Base-by-base conservation (phyloP, 2,329 filamentous ascomycete genomes). In the Ceratocystis cacaofunesta region DNA sequence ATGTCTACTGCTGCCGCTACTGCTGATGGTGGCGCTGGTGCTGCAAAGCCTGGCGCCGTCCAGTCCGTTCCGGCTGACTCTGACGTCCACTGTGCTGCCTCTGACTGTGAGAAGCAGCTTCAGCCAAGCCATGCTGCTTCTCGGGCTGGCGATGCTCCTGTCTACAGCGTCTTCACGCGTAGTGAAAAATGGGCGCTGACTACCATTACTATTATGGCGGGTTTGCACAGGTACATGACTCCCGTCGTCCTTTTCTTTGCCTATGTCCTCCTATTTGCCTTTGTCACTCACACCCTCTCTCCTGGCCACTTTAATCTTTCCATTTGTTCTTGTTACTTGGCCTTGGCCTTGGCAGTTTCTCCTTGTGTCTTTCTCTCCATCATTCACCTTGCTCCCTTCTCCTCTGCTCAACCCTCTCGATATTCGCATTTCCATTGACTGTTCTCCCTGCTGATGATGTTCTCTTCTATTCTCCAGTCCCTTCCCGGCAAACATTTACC, bases 401-500 rank as follows among this genome's bases (percentile, higher is more conserved):
- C 5, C 50, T n/a, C 46, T 22, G n/a, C 22, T 22, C 19, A 25
- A 8, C 19, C n/a, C 17, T 50, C 6, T 19, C 19, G 19, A 19
- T 60, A 44, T 2, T 17, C 19, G 43, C 10, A 41, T 41, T 41
- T 15, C 36, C 12, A 41, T 5, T 41, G 10, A 4, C 10, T 4
- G 36, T 41, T 41, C 10, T 41, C 10, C 36, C 17, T 15, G 58
- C 58, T 61, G 25, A 61, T 5, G 1, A 36, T 15, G 17, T 15
- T 32, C 22, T n/a, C 17, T 7, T 57, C 52, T 32, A 12, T n/a
- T 32, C 25, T 28, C 52, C 61, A 74, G 73, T 28, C 72, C 73
- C 17, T 62, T 74, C 36, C 73, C 73, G 0, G 73, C 73, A 30
- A 75, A 73, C 68, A 74, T 75, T 28, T 74, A 74, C 60, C 72